These are phyloP conservation scores for Pleodorina starrii DNA, from an alignment of 139 green algal species.

Conservation along the genomic window DNA sequence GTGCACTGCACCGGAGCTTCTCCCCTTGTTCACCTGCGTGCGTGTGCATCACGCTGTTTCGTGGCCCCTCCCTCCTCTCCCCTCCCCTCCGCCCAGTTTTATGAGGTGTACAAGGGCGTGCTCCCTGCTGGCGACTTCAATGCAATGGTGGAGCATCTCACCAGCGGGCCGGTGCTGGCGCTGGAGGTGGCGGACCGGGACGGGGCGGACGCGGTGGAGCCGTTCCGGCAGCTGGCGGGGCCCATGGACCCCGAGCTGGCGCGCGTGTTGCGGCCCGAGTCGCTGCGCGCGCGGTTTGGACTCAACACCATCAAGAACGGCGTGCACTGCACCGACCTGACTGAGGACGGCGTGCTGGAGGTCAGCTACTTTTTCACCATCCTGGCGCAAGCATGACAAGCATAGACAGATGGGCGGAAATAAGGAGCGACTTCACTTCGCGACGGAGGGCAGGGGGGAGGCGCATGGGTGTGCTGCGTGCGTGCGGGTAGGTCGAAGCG, in stretches of 20 bases:
- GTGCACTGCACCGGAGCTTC: no score
- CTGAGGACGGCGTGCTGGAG: constrained; percentile 84
- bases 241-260: constrained; percentile 87
- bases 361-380: constrained; percentile 56
- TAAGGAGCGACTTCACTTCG: background rate
- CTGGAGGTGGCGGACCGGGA: constrained; percentile 73
- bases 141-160: constrained; percentile 85
- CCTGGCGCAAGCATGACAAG: background rate
- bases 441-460: no score
- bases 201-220: constrained; percentile 68
- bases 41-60: no score
- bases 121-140: constrained; percentile 78
- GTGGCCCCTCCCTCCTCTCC: no score
- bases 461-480: no score
- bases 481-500: background rate
- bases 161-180: constrained; percentile 73
- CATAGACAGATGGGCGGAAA: no score
- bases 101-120: constrained; percentile 86
- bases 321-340: constrained; percentile 89
- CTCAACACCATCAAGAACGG: constrained; percentile 78
- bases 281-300: constrained; percentile 82
- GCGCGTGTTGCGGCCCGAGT: constrained; percentile 74
- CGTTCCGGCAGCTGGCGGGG: constrained; percentile 73
- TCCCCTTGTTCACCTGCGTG: no score
- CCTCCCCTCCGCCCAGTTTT: no score